phyloP scores from a whole-genome alignment of 2,329 filamentous ascomycete species.

The Colletotrichum costaricense region DNA sequence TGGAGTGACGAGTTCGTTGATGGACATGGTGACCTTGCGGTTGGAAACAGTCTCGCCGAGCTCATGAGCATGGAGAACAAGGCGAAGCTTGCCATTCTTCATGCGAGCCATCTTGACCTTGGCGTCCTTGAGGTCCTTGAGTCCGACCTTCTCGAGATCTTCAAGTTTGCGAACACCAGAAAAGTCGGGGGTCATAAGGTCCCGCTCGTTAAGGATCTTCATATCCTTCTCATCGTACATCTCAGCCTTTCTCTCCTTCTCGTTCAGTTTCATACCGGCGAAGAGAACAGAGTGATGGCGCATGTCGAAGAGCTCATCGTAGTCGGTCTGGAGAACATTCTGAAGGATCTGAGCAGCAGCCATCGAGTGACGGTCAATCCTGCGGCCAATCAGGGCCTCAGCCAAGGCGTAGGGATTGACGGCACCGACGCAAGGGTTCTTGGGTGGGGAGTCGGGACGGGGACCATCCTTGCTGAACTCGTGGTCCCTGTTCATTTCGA shows the following conservation, averaged over 20 bases:
- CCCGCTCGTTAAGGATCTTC: slow-evolving; percentile 53
- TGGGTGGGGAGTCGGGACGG: slow-evolving; percentile 49
- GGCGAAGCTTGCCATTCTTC: slow-evolving; percentile 56
- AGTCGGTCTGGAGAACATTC: slow-evolving; percentile 58
- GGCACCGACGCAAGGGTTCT: slow-evolving; percentile 51
- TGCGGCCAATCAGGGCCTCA: slow-evolving; percentile 55
- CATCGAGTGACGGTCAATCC: slow-evolving; percentile 50
- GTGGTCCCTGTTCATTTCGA: slow-evolving; percentile 42
- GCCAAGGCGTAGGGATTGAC: slow-evolving; percentile 58
- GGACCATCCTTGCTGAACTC: slow-evolving; percentile 39
- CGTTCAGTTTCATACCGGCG: slow-evolving; percentile 53
- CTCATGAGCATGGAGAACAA: slow-evolving; percentile 49
- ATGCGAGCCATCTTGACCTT: slow-evolving; percentile 54
- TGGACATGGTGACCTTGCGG: slow-evolving; percentile 50
- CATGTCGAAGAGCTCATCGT: slow-evolving; percentile 60
- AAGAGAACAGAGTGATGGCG: slow-evolving; percentile 55
- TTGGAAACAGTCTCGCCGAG: slow-evolving; percentile 52
- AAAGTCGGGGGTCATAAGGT: slow-evolving; percentile 56
- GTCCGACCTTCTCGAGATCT: slow-evolving; percentile 54
- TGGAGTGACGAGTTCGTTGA: slow-evolving; percentile 53
- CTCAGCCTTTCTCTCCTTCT: slow-evolving; percentile 51
- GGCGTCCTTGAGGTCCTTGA: slow-evolving; percentile 49
- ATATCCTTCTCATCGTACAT: slow-evolving; percentile 51
- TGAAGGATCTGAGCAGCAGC: slow-evolving; percentile 49
- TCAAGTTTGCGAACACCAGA: slow-evolving; percentile 50